Conservation (phyloP, 2,329 filamentous ascomycete species). For the Trichophaea hybrida region DNA sequence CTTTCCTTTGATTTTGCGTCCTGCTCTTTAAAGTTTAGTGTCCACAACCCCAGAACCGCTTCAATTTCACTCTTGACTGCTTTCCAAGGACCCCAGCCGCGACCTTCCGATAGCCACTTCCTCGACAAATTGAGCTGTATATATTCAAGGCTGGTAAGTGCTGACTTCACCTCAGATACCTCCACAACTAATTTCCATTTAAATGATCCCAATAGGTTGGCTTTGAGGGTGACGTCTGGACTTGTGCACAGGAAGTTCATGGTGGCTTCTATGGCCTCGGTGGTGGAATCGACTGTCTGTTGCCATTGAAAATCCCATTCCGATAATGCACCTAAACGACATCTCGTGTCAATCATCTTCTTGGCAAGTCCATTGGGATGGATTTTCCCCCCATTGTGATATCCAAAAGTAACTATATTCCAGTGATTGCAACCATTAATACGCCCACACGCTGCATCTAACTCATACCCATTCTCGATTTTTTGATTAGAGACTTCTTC, state of each 20-base stretch:
- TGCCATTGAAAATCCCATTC: slow-evolving; percentile 8
- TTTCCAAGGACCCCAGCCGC: background rate
- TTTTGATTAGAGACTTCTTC: background rate
- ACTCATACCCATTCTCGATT: background rate
- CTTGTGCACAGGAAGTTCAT: slow-evolving; percentile 9
- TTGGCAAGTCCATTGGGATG: background rate
- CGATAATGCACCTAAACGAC: slow-evolving; percentile 5
- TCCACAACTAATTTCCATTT: slow-evolving; percentile 6
- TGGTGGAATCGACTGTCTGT: background rate
- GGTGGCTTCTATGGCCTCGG: slow-evolving; percentile 1
- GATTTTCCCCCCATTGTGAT: background rate
- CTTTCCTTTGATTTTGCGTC: background rate
- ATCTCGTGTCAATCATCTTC: background rate
- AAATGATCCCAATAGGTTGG: no score
- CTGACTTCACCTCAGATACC: background rate
- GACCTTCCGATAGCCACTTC: background rate
- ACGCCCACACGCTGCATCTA: background rate
- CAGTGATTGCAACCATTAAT: background rate
- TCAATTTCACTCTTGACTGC: slow-evolving; percentile 4
- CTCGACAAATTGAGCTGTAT: background rate
- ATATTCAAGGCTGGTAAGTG: no score
- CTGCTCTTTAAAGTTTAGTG: slow-evolving; percentile 2
- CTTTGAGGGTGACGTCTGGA: background rate
- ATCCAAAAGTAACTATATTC: slow-evolving; percentile 7
- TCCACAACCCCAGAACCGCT: slow-evolving; percentile 13